Base-by-base conservation (phyloP, 352 stramenopile genomes). In the Phytophthora colocasiae region DNA sequence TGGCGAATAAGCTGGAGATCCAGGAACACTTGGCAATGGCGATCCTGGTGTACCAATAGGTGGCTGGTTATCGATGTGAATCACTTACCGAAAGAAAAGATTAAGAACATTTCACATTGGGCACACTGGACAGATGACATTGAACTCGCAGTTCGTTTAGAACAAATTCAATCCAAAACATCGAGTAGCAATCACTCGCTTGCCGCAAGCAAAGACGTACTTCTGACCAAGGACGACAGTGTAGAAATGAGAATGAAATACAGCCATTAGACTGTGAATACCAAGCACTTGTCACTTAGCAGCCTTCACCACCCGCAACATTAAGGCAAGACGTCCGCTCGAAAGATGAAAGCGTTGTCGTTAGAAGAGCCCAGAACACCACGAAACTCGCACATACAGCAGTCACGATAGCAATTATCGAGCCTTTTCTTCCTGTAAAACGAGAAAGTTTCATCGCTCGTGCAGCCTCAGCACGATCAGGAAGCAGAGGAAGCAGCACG, bases 231-330 rank as follows among this genome's bases (percentile, higher is more conserved):
- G 19, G 0, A 19, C 19, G 19, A 36, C 12, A 36, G 31, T 36
- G 31, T 36, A 8, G 8, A 57, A 47, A 50, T 50, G 39, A 32
- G 38, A 17, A 50, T 50, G n/a, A 43, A 58, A 29, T 63, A 74
- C 66, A 71, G 39, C 19, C 26, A 39, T 38, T 56, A 2, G 26
- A 56, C 49, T 66, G 56, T 60, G 52, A 1, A 22, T 22, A 22
- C 22, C 22, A 22, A 2, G 22, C 22, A 4, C 46, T 36, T 29
- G 31, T 56, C 15, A 26, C 14, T 63, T 46, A 90, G 47, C 81
- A 90, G 14, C 81, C 77, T 77, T 90, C 81, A 12, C 84, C 81
- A 15, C 84, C 84, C 32, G 81, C 80, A 31, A 92, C 67, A 27
- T 83, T 84, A 24, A 92, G 59, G 57, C 84, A 92, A 43, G 84